These are phyloP conservation scores for Rhizopus sp. DNA, from an alignment of 371 early-diverging fungal species.

Conservation along the genomic window DNA sequence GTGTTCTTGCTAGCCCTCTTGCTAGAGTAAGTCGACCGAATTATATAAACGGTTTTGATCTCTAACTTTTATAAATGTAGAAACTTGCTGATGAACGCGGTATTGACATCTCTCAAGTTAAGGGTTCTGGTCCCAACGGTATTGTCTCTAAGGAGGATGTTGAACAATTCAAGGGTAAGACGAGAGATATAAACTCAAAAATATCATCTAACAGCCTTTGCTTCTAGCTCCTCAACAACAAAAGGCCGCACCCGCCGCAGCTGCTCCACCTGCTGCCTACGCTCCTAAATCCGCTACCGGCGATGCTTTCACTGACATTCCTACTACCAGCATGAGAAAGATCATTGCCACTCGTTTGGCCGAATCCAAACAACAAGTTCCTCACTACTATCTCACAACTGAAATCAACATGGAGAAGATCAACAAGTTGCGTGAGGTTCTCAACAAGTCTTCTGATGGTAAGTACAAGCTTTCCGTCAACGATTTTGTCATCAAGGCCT, in stretches of 20 bases:
- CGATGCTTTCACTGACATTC: slow-evolving; percentile 78
- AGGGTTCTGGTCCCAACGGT: slow-evolving; percentile 91
- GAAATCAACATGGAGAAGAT: slow-evolving; percentile 89
- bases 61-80: slow-evolving; percentile 30
- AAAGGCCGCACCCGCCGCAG: slow-evolving; percentile 40
- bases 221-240: slow-evolving; percentile 22
- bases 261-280: slow-evolving; percentile 50
- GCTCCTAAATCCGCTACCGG: slow-evolving; percentile 56
- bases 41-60: background rate
- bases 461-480: slow-evolving; percentile 97
- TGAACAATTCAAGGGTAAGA: slow-evolving; percentile 62
- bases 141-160: slow-evolving; percentile 93
- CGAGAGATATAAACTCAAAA: background rate
- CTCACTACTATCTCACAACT: slow-evolving; percentile 95
- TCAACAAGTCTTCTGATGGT: slow-evolving; percentile 86
- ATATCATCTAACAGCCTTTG: background rate
- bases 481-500: slow-evolving; percentile 97
- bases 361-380: slow-evolving; percentile 88
- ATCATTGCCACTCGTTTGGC: slow-evolving; percentile 82
- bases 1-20: slow-evolving; percentile 76
- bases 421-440: slow-evolving; percentile 82
- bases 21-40: slow-evolving; percentile 57
- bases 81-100: slow-evolving; percentile 85
- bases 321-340: slow-evolving; percentile 92
- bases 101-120: slow-evolving; percentile 75